These are phyloP conservation scores for Cladosporium sp. DNA, from an alignment of 2,329 filamentous ascomycete species.

Conservation along the genomic window DNA sequence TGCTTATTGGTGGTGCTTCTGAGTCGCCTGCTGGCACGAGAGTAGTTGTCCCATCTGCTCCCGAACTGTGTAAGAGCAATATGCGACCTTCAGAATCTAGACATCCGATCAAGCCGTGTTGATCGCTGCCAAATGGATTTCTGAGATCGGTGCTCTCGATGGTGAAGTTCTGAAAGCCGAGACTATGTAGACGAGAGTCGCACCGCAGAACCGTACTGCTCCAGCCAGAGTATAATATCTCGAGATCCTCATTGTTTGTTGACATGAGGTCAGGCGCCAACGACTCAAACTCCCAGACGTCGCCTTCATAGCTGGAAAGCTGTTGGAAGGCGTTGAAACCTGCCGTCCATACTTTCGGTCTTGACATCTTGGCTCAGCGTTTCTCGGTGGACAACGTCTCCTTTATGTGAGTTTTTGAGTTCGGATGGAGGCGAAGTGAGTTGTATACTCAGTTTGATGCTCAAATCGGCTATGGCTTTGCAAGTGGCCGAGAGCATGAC, in stretches of 20 bases:
- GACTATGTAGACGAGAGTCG: slow-evolving; percentile 17
- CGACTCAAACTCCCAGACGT: slow-evolving; percentile 24
- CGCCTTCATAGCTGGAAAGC: slow-evolving; percentile 22
- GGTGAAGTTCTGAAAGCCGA: slow-evolving; percentile 24
- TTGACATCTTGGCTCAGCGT: neutral
- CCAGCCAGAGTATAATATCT: slow-evolving; percentile 36
- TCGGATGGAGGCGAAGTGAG: neutral
- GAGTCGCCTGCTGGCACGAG: neutral
- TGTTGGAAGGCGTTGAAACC: slow-evolving; percentile 37
- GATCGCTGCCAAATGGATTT: slow-evolving; percentile 31
- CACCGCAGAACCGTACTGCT: slow-evolving; percentile 31
- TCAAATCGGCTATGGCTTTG: slow-evolving; percentile 1
- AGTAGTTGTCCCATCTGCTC: neutral
- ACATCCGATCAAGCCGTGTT: slow-evolving; percentile 34
- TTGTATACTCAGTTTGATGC: neutral
- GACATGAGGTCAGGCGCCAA: neutral
- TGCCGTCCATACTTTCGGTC: slow-evolving; percentile 21
- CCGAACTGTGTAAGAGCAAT: slow-evolving; percentile 20
- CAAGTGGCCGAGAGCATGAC: neutral
- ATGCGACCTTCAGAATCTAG: slow-evolving; percentile 30
- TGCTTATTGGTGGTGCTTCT: slow-evolving; percentile 25
- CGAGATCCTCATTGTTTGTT: neutral
- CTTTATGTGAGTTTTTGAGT: neutral
- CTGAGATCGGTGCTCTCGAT: slow-evolving; percentile 6
- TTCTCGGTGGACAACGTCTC: neutral